Evolutionary conservation across 495 filamentous ascomycete genomes (phyloP).

Genomic region (Xylaria venustula): DNA sequence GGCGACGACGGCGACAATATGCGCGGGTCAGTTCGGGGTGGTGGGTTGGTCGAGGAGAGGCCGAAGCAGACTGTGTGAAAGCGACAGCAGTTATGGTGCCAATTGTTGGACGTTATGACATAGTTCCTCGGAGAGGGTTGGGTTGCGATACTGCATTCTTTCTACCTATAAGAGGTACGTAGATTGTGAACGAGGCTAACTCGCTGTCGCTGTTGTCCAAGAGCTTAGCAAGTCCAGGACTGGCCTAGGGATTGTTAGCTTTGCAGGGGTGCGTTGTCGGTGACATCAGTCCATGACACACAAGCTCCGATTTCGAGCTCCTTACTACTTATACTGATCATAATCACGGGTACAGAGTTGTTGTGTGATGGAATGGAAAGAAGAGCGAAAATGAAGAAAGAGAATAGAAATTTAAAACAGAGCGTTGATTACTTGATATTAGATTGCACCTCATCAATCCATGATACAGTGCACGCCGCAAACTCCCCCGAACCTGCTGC

Average conservation of each 20-base stretch:
- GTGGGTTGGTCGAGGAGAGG: background rate
- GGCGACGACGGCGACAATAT: conserved; percentile 10
- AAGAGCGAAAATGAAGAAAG: too few relatives aligned
- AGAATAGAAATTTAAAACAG: too few relatives aligned
- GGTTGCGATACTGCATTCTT: too few relatives aligned
- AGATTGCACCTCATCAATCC: too few relatives aligned
- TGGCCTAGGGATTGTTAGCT: background rate
- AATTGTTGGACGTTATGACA: background rate
- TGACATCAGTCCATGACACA: background rate
- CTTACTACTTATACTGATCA: background rate
- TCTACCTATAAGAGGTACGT: too few relatives aligned
- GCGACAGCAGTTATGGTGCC: too few relatives aligned
- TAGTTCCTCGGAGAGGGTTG: background rate
- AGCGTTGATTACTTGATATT: too few relatives aligned
- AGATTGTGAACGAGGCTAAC: background rate
- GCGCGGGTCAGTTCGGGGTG: background rate
- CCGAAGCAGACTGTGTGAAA: background rate
- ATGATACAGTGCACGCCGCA: too few relatives aligned
- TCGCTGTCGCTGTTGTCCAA: background rate
- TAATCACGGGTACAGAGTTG: too few relatives aligned
- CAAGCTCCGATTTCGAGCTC: background rate
- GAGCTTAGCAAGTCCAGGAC: background rate
- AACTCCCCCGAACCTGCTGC: too few relatives aligned
- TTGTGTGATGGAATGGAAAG: too few relatives aligned
- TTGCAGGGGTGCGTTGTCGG: background rate